phyloP scores from a whole-genome alignment of 1,284 basidiomycete genomes.

The Apiotrichum porosum region DNA sequence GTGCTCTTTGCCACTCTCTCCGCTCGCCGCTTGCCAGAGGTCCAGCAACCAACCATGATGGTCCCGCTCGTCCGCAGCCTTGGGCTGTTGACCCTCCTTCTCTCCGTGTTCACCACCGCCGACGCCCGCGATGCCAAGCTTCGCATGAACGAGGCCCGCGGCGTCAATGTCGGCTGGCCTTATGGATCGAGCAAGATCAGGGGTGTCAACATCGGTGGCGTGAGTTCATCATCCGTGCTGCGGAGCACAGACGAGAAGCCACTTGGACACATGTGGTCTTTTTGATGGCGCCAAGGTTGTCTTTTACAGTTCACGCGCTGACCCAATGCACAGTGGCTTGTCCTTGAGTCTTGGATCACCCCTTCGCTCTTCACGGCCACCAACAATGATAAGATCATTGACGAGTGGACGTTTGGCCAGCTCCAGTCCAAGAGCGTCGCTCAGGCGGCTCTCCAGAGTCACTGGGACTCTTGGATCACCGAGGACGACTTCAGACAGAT shows the following conservation, averaged over 20 bases:
- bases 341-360: constrained; percentile 50
- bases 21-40: background rate
- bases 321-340: constrained; percentile 26
- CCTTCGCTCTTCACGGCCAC: constrained; percentile 81
- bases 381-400: constrained; percentile 61
- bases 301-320: background rate
- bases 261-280: background rate
- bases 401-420: constrained; percentile 72
- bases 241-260: too few species aligned
- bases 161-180: constrained; percentile 29
- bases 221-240: constrained; percentile 21
- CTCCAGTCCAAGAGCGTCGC: constrained; percentile 42
- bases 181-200: constrained; percentile 44
- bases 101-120: constrained; percentile 4
- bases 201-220: constrained; percentile 49
- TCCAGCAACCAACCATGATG: background rate
- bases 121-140: constrained; percentile 5
- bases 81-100: constrained; percentile 4
- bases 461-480: constrained; percentile 56
- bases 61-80: background rate
- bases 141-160: constrained; percentile 18
- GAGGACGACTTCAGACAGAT: constrained; percentile 79
- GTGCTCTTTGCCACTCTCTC: too few species aligned
- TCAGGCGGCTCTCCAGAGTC: constrained; percentile 27
- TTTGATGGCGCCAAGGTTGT: background rate